Evolutionary conservation across 805 yeast genomes (phyloP).

Genomic region (Lachancea sp.): DNA sequence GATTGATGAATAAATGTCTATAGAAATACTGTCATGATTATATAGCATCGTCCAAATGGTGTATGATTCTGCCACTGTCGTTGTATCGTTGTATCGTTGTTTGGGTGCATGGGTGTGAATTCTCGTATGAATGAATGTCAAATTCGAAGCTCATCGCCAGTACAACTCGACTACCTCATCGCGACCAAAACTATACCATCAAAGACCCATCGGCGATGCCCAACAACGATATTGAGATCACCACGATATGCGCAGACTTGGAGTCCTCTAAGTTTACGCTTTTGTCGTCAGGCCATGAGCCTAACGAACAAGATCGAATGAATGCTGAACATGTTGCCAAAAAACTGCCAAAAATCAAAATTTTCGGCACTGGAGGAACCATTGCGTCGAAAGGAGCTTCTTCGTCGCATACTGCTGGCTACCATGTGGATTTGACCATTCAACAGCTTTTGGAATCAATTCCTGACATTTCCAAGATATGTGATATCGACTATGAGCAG

Average conservation of each 20-base stretch:
- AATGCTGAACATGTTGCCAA: not conserved
- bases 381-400: conserved; percentile 48
- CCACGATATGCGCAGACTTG: conserved; percentile 30
- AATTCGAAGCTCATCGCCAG: not conserved
- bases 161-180: not conserved
- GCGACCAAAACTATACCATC: not conserved
- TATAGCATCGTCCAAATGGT: not conserved
- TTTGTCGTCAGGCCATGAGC: conserved; percentile 10
- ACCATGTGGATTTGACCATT: conserved; percentile 44
- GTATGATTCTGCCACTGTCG: not conserved
- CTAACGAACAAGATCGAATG: not conserved
- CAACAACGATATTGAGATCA: conserved; percentile 25
- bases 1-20: too few species aligned
- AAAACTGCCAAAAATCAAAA: conserved; percentile 36
- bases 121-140: not conserved
- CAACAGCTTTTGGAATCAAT: conserved; percentile 47
- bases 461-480: conserved; percentile 49
- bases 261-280: conserved; percentile 29
- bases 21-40: not conserved
- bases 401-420: conserved; percentile 48
- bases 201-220: conserved; percentile 16
- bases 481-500: conserved; percentile 57
- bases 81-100: not conserved
- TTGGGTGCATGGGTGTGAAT: not conserved
- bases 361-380: conserved; percentile 55